A percentile compares a stretch with the other conserved stretches of the same genome.
These are phyloP conservation scores for Cryphonectria radicalis DNA, from an alignment of 2,329 filamentous ascomycete genomes.

Conservation along the genomic window DNA sequence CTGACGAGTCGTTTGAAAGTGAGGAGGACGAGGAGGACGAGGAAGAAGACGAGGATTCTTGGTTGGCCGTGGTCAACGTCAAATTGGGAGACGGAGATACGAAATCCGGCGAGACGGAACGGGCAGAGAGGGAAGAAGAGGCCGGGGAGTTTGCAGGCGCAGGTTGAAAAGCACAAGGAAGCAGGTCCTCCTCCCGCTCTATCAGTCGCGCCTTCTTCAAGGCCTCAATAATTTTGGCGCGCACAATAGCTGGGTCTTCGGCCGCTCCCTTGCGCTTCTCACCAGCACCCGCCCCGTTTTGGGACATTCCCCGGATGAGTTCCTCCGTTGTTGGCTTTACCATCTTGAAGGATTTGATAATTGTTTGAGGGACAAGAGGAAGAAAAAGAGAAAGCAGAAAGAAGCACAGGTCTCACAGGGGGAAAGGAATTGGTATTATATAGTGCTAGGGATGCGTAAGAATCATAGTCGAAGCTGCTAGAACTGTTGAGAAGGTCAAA, in stretches of 20 bases:
- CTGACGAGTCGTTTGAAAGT: background rate
- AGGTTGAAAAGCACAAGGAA: background rate
- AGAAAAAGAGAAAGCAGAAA: background rate
- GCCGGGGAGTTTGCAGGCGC: background rate
- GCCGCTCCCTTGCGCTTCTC: background rate
- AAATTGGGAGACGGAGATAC: background rate
- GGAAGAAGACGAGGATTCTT: background rate
- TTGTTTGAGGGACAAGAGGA: background rate
- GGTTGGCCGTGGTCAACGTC: background rate
- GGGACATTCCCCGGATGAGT: background rate
- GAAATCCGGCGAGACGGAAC: background rate
- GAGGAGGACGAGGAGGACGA: background rate
- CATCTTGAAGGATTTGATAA: background rate
- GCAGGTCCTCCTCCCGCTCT: background rate
- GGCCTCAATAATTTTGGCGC: background rate
- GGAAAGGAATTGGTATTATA: background rate
- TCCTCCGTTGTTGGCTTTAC: background rate
- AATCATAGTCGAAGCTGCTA: background rate
- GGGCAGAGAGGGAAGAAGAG: background rate
- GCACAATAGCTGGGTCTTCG: background rate
- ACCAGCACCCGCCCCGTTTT: background rate
- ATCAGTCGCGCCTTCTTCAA: background rate
- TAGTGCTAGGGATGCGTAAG: background rate
- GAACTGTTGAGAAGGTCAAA: background rate
- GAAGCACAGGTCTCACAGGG: background rate